Conservation (phyloP, 2,329 filamentous ascomycete species). For the Phialophora macrospora region DNA sequence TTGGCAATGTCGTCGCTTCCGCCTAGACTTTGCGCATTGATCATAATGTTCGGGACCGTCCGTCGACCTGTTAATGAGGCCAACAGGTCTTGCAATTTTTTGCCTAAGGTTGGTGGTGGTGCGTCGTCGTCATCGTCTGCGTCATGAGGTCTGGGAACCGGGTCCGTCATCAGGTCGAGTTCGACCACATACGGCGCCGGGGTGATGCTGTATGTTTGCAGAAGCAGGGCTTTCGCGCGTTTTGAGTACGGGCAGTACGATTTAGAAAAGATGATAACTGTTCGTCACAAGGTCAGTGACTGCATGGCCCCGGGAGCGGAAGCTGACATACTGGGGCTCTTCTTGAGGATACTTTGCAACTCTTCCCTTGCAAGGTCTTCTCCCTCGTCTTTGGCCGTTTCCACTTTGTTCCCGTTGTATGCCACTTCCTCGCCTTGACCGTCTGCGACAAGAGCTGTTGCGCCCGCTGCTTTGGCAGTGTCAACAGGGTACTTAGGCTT, state of each 20-base stretch:
- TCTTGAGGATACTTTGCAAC: constrained; percentile 79
- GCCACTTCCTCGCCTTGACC: constrained; percentile 15
- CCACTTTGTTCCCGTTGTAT: constrained; percentile 23
- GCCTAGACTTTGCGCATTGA: constrained; percentile 87
- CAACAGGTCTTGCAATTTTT: constrained; percentile 72
- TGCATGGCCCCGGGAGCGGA: no score
- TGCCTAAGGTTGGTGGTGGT: constrained; percentile 62
- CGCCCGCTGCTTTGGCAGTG: constrained; percentile 4
- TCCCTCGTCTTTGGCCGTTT: constrained; percentile 47
- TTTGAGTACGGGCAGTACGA: constrained; percentile 86
- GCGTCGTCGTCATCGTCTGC: constrained; percentile 29
- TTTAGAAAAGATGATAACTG: constrained; percentile 96
- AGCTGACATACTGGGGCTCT: constrained; percentile 73
- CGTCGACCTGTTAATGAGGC: constrained; percentile 73
- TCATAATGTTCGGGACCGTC: constrained; percentile 90
- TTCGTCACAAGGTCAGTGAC: constrained; percentile 28
- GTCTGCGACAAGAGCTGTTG: constrained; percentile 12
- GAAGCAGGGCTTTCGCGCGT: constrained; percentile 81
- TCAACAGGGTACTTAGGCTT: constrained; percentile 35
- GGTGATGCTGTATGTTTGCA: constrained; percentile 81
- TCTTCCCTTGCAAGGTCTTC: constrained; percentile 71
- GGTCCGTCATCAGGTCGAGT: constrained; percentile 70
- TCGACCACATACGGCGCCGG: constrained; percentile 88
- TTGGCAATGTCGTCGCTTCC: constrained; percentile 84
- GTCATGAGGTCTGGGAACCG: constrained; percentile 28